These are phyloP conservation scores for Purshia tridentata DNA, from an alignment of 306 rosid species.

Conservation along the genomic window DNA sequence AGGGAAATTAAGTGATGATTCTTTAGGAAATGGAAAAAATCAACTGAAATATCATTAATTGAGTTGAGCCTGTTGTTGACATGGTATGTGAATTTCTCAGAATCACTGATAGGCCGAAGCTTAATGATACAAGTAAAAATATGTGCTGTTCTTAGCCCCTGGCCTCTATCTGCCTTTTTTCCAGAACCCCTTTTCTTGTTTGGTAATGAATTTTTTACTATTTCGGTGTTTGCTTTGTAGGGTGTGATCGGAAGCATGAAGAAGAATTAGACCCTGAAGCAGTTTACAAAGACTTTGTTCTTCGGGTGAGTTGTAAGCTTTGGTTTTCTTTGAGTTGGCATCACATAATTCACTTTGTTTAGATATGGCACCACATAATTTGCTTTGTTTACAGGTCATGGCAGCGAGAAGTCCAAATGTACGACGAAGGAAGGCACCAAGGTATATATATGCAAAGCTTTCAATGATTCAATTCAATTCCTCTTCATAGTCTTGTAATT, in stretches of 20 bases:
- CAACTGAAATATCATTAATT: neutral
- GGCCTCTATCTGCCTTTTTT: neutral
- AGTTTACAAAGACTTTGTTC: slow-evolving; percentile 68
- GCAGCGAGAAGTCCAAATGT: slow-evolving; percentile 96
- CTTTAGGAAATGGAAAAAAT: neutral
- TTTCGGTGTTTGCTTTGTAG: slow-evolving; percentile 31
- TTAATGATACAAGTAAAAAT: neutral
- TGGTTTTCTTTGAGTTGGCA: slow-evolving; percentile 15
- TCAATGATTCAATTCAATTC: neutral
- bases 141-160: neutral
- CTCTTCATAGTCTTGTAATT: neutral
- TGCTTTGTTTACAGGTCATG: slow-evolving; percentile 60
- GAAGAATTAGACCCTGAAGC: slow-evolving; percentile 78
- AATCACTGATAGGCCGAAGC: neutral
- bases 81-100: neutral
- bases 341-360: slow-evolving; percentile 6
- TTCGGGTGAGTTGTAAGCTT: slow-evolving; percentile 58
- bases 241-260: slow-evolving; percentile 89
- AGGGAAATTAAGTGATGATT: neutral
- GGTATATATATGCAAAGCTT: slow-evolving; percentile 37
- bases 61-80: neutral
- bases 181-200: neutral
- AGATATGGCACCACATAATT: neutral
- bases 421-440: slow-evolving; percentile 46
- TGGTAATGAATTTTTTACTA: neutral